Evolutionary conservation across 305 asterid genomes (phyloP), one percentile per base, ranked within the genome.

Genomic region (Solanum hybrid): DNA sequence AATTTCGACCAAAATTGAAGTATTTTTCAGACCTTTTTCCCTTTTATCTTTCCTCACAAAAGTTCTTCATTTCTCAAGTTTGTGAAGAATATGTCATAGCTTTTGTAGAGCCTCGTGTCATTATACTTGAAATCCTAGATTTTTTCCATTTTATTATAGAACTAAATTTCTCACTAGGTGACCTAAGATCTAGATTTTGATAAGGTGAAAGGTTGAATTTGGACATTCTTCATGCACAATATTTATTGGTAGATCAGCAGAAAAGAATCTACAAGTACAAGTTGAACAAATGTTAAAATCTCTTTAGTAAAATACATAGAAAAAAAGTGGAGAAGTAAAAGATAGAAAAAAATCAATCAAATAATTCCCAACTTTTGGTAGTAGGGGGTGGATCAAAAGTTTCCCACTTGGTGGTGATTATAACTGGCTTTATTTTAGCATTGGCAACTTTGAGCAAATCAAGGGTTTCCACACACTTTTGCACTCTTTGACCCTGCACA

Each of bases 401-500:
- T 90, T 92, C 93, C 97, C 96, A 94, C 26, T 88, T 91, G 89
- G 93, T 90, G 75, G 93, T 89, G 61, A 91, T 93, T 80, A 90
- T 91, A 35, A 91, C 89, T 1, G 94, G 92, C 71, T 91, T 94
- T 89, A 88, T 82, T 92, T 91, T 92, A 12, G 93, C 90, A 90
- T 93, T 94, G 86, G 92, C 92, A 77, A 92, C 87, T 94, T 95
- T 92, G 57, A 95, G 96, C 83, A 42, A 92, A 87, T 95, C 95
- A 35, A 95, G 95, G 10, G 82, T 93, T 92, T 95, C 98, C 20
- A 95, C 98, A 76, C 96, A 93, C 90, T 92, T 95, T 87, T 92
- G 96, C 92, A 95, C 96, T 92, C 93, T 93, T 76, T 91, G 87
- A 11, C 94, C 95, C 98, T 95, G 89, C 90, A 93, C 73, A 12